These are phyloP conservation scores for Lantana camara DNA, from an alignment of 257 asterid species.

Conservation along the genomic window DNA sequence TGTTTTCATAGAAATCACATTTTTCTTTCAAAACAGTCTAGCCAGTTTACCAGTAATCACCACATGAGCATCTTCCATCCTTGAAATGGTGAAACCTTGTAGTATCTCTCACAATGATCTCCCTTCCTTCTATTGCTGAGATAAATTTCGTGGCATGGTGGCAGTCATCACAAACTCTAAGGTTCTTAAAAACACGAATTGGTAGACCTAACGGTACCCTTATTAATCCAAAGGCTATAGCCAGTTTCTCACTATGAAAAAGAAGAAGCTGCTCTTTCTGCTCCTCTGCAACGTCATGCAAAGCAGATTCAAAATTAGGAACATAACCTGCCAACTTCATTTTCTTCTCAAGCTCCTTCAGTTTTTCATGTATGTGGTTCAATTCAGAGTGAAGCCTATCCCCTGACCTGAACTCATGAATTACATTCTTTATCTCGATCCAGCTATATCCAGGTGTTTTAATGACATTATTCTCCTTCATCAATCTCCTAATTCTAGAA, in stretches of 20 bases:
- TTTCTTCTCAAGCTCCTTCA: constrained; percentile 64
- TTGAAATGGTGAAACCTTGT: constrained; percentile 75
- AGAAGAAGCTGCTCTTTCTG: constrained; percentile 70
- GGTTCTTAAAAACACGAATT: constrained; percentile 70
- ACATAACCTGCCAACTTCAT: constrained; percentile 76
- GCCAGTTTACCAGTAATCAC: constrained; percentile 85
- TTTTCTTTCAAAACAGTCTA: too few species aligned
- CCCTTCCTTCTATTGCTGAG: constrained; percentile 59
- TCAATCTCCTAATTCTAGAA: constrained; percentile 54
- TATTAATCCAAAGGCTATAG: constrained; percentile 66
- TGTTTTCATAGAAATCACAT: too few species aligned
- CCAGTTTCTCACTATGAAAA: constrained; percentile 81
- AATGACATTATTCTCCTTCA: constrained; percentile 62
- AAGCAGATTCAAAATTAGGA: constrained; percentile 63
- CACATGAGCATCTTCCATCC: constrained; percentile 75
- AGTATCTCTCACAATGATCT: constrained; percentile 75
- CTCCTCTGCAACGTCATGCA: constrained; percentile 71
- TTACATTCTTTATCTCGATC: constrained; percentile 61
- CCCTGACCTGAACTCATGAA: constrained; percentile 86
- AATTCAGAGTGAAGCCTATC: constrained; percentile 71
- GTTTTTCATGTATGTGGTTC: constrained; percentile 46
- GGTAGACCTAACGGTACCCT: constrained; percentile 42
- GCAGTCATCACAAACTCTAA: constrained; percentile 78
- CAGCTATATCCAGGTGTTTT: constrained; percentile 86
- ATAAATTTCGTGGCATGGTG: constrained; percentile 68